Percentiles rank a stretch among this genome's conserved stretches.
These are phyloP conservation scores for Podochytrium sp. DNA, from an alignment of 192 early-diverging fungal species.

Conservation along the genomic window DNA sequence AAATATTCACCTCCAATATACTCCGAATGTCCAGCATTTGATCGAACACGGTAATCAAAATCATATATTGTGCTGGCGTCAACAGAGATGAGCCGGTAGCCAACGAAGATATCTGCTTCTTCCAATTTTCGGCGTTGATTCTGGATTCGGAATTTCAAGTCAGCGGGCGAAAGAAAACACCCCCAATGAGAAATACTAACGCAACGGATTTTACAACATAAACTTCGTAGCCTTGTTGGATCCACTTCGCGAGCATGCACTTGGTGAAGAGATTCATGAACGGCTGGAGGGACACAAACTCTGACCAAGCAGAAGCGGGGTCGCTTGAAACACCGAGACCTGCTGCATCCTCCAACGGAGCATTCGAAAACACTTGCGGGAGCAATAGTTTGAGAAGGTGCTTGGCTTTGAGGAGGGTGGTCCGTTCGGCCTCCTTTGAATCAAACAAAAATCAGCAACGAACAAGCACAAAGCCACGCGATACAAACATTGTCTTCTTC, in stretches of 20 bases:
- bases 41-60: background rate
- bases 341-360: too few relatives aligned
- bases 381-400: background rate
- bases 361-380: background rate
- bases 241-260: constrained; percentile 5
- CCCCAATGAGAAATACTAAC: background rate
- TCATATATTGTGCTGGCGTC: background rate
- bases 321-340: too few relatives aligned
- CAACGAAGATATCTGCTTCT: constrained; percentile 16
- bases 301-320: background rate
- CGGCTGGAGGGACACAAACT: background rate
- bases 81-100: constrained; percentile 13
- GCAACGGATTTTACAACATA: constrained; percentile 22
- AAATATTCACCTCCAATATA: constrained; percentile 20
- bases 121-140: constrained; percentile 28
- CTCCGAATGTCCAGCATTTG: background rate
- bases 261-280: background rate
- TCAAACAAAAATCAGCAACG: too few relatives aligned
- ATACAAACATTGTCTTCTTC: background rate
- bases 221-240: background rate
- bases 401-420: background rate
- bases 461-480: too few relatives aligned
- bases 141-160: background rate
- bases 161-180: background rate
- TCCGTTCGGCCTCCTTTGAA: background rate